These are phyloP conservation scores for Priceomyces medius DNA, from an alignment of 805 yeast species.

Conservation along the genomic window DNA sequence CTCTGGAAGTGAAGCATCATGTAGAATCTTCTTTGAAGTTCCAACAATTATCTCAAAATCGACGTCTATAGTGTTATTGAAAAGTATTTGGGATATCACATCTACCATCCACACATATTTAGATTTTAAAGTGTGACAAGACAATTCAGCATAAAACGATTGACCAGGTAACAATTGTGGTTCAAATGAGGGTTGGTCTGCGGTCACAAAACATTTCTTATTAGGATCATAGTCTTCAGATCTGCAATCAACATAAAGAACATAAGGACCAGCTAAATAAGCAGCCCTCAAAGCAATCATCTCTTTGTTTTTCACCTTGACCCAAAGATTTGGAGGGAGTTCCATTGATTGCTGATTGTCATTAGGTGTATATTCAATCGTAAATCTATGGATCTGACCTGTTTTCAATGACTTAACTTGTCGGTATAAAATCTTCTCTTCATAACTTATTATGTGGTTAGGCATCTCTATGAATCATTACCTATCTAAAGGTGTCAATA, in stretches of 20 bases:
- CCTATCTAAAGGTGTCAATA: no score
- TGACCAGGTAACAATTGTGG: conserved; percentile 73
- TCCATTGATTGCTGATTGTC: conserved; percentile 6
- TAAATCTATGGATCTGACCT: conserved; percentile 60
- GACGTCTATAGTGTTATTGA: conserved; percentile 66
- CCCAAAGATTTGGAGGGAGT: conserved; percentile 36
- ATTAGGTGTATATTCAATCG: conserved; percentile 47
- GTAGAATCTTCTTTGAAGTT: conserved; percentile 38
- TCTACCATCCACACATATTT: conserved; percentile 77
- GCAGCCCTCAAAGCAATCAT: conserved; percentile 75
- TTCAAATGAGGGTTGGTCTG: conserved; percentile 75
- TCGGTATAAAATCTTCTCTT: conserved; percentile 30
- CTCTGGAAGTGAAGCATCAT: conserved; percentile 26
- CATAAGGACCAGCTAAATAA: conserved; percentile 84
- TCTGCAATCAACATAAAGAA: conserved; percentile 78
- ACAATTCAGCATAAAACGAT: conserved; percentile 55
- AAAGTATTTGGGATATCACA: conserved; percentile 74
- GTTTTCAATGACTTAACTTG: conserved; percentile 47
- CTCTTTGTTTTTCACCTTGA: conserved; percentile 70
- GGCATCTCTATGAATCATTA: conserved; percentile 1
- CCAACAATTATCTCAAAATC: conserved; percentile 63
- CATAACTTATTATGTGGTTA: conserved; percentile 2
- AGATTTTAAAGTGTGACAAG: conserved; percentile 60
- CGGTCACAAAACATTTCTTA: conserved; percentile 57
- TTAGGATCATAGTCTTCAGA: conserved; percentile 62